Evolutionary conservation across 2,329 filamentous ascomycete genomes (phyloP), one percentile per base, ranked within the genome.

Genomic region (Coniochaeta prunicola): DNA sequence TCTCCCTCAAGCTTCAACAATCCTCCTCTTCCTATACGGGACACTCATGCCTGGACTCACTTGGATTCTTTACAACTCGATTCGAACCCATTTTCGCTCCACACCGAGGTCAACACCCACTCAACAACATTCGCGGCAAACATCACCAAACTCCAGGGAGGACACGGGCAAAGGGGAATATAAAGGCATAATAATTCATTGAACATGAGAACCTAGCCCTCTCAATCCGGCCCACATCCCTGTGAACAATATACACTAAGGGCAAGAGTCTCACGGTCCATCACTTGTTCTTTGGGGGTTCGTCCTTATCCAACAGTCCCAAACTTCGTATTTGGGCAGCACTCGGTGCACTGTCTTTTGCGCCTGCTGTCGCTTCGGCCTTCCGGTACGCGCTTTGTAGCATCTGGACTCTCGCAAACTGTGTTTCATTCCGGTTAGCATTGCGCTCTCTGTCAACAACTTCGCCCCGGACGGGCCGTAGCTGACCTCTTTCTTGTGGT

Each of bases 401-500:
- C 62, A 87, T 86, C 71, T 83, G 79, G 61, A 89, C 86, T 78
- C 92, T 88, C 58, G 90, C 86, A 69, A 87, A 88, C 93, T 96
- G 68, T 67, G n/a, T 17, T 57, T 59, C 61, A 17, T 61, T 57
- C 56, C 1, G n/a, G 56, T 60, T 53, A 59, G 58, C 54, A 33
- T 19, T 12, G 0, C 40, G 50, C n/a, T 38, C 58, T 24, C n/a
- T 2, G 12, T 4, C 45, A 13, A n/a, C 10, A 12, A 50, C 45
- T 17, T 31, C 2, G 28, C 5, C 21, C 33, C 53, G 53, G 53
- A 8, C 30, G 5, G 26, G 19, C 57, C 24, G 50, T n/a, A 28
- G 61, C 71, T 63, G 50, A 97, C 94, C 91, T 99, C 94, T 80
- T 99, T 99, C 82, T 89, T 92, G 82, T 99, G 94, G 75, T 99